Conservation (phyloP, 331 rosid genomes). For the Pyracantha coccinea region DNA sequence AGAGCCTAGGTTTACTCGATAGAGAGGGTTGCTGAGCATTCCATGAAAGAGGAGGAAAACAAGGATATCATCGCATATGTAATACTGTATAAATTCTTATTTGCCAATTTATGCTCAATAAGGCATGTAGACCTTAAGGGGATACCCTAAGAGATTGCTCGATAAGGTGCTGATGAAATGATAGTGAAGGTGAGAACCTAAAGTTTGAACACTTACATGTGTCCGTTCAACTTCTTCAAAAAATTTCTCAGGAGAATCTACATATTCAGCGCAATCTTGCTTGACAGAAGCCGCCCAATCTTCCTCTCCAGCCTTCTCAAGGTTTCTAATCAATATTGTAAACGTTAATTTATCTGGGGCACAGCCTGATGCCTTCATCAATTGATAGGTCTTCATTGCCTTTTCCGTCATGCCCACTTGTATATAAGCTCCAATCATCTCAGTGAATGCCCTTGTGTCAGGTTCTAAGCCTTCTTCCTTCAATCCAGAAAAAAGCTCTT, state of each 20-base stretch:
- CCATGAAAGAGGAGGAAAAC: too few relatives aligned
- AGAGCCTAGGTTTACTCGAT: conserved; percentile 1
- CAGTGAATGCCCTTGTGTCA: conserved; percentile 49
- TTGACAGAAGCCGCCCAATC: conserved; percentile 35
- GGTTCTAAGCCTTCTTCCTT: conserved; percentile 42
- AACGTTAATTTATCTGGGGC: conserved; percentile 57
- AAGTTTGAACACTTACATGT: conserved; percentile 22
- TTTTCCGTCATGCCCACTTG: conserved; percentile 40
- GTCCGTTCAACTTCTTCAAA: conserved; percentile 22
- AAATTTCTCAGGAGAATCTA: conserved; percentile 38
- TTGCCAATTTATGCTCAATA: not conserved
- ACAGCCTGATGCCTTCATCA: conserved; percentile 57
- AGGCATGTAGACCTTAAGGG: not conserved
- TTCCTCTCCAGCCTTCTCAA: conserved; percentile 32
- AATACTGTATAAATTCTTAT: too few relatives aligned
- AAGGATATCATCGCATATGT: too few relatives aligned
- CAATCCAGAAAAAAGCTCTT: conserved; percentile 37
- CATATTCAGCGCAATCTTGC: conserved; percentile 37
- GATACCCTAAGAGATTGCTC: not conserved
- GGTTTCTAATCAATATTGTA: conserved; percentile 44
- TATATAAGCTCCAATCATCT: conserved; percentile 75
- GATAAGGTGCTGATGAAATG: not conserved
- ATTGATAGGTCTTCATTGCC: conserved; percentile 42
- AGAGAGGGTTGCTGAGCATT: too few relatives aligned
- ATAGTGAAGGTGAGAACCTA: not conserved